Conservation (phyloP, 345 rosid genomes). For the Salix dunnii region DNA sequence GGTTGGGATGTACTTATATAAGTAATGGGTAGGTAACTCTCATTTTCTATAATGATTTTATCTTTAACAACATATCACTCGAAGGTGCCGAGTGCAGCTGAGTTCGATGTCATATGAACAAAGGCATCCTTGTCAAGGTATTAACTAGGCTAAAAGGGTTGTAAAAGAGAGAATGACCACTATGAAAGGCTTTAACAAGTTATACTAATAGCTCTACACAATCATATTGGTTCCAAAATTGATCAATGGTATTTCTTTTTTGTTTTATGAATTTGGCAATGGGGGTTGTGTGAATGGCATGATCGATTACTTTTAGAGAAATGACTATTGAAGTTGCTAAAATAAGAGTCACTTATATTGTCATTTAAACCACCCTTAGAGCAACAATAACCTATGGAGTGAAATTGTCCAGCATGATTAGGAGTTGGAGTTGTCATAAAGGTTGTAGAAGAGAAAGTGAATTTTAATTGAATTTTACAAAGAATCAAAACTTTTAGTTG, state of each 20-base stretch:
- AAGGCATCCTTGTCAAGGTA: neutral
- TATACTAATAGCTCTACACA: neutral
- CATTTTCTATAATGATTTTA: constrained; percentile 13
- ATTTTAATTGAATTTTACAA: neutral
- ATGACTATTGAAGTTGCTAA: neutral
- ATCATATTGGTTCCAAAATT: neutral
- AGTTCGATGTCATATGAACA: neutral
- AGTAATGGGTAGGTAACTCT: constrained; percentile 5
- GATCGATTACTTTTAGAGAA: neutral
- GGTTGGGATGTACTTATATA: neutral
- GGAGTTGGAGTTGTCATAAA: too few species aligned
- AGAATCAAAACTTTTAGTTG: too few species aligned
- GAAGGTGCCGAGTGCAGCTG: neutral
- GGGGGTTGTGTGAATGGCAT: neutral
- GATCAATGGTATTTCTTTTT: constrained; percentile 1
- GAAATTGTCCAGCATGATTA: neutral
- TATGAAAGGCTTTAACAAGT: neutral
- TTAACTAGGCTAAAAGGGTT: neutral
- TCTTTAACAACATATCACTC: neutral
- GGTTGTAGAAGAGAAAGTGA: neutral
- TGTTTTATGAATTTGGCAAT: neutral
- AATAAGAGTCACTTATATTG: neutral
- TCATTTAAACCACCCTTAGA: neutral
- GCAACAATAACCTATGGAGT: neutral
- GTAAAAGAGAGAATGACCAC: too few species aligned